Evolutionary conservation across 805 yeast species (phyloP), one percentile per base, ranked within the genome.

Genomic region (Wickerhamomyces canadensis): DNA sequence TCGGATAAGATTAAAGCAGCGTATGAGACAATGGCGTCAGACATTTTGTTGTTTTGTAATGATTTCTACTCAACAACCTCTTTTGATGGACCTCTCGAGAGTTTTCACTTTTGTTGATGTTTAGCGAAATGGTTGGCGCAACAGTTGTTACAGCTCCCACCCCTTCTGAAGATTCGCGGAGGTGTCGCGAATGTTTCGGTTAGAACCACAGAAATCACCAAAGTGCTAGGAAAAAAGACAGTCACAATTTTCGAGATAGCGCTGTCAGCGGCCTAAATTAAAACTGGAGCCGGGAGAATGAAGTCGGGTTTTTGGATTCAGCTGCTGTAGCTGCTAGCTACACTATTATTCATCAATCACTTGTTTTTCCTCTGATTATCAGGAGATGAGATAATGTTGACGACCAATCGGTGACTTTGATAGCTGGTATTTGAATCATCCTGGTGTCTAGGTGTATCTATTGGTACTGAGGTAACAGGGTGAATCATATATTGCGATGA

Each of bases 1-100:
- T 91, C 98, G 55, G 97, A 96, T 71, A 91, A 79, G 75, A 91
- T 88, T 71, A 91, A 81, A 65, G 98, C 96, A 69, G 98, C 98
- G 84, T 87, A 88, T 59, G 96, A 84, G 65, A 87, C 86, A 65
- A 91, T 80, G 63, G 95, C 78, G 78, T 88, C 95, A 69, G 95
- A 84, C 95, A 86, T 86, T 67, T 57, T 67, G 34, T 24, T 34
- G 32, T 19, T 27, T 29, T 29, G 19, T 29, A 7, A 4, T 10
- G 6, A 12, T 9, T 29, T n/a, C 11, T 19, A 12, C 23, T 19
- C 13, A 16, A 16, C 24, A 4, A 29, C 7, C 4, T n/a, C 9
- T 8, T 23, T 29, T 19, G 17, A 19, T 8, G 6, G 15, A 6
- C 9, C 8, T 13, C 11, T 11, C 18, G 18, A 19, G n/a, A n/a